Base-by-base conservation (phyloP, 257 asterid species). In the Thymus quinquecostatus region DNA sequence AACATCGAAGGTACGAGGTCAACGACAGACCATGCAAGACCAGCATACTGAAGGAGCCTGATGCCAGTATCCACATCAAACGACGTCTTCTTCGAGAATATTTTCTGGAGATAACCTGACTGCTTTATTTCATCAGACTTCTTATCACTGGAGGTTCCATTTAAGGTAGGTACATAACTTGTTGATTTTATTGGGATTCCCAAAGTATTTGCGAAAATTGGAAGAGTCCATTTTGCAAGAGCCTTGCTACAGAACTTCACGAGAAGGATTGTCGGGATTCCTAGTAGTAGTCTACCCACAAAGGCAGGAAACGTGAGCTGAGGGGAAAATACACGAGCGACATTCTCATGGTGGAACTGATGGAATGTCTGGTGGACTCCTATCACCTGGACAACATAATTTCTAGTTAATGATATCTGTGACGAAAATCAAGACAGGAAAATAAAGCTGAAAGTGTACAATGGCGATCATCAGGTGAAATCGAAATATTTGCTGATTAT, bases 21-120 rank as follows among this genome's bases (percentile, higher is more conserved):
- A 68, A 90, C 99, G 28, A 90, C 96, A 2, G 96, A 90, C 97
- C 98, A 95, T 11, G 97, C 97, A 70, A 92, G 96, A 65, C 97
- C 96, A 74, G 98, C 82, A 64, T 95, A 95, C 80, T 95, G 99
- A 74, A 95, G 65, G 77, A 95, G 90, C 87, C 98, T 88, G 73
- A 92, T 92, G 79, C 99, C 96, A 6, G 98, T 92, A 80, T 92
- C 98, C 36, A 95, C 89, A 67, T 95, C 97, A 61, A 86, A 89
- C 4, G 86, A 81, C 41, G 84, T 83, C 75, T 89, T 94, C 47
- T 68, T 77, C 57, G 92, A 84, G 80, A 89, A 77, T 10, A 86
- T 54, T 73, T 82, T 94, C 66, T 82, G 96, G 75, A 87, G 59
- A 84, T 82, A 89, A 68, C 99, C 90, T 21, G 83, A 68, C 79